Evolutionary conservation across 2,329 filamentous ascomycete genomes (phyloP), one percentile per base, ranked within the genome.

Genomic region (Parafenestella ontariensis): DNA sequence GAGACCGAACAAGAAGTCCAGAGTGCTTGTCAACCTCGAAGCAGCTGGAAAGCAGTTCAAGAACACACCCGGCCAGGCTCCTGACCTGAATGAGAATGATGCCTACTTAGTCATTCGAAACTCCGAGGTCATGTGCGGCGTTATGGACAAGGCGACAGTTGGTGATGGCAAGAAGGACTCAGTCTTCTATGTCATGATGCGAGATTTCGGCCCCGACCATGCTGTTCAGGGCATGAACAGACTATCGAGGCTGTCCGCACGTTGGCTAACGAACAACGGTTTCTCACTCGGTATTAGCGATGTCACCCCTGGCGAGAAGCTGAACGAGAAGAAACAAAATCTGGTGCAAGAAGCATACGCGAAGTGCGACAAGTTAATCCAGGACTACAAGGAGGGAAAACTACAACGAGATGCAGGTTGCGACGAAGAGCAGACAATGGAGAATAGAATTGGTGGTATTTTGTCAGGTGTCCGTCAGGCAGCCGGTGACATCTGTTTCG

Each of bases 81-180:
- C 96, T 79, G 91, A 94, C 68, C 86, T 90, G 15, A 91, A 95
- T 62, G 68, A 76, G 21, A 76, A 79, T 41, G 95, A 99, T 74
- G 88, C 89, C 7, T 98, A 91, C 85, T 82, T 99, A 9, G 92
- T 96, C 13, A 89, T 99, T 58, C 90, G 94, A 52, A 98, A 99
- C 72, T 98, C 94, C 0, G 93, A 97, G 74, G 88, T 98, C 58
- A 96, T 99, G 91, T 98, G 94, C 71, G 95, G 95, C 57, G 86
- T 89, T 55, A 97, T 98, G 92, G 95, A 99, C 80, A 99, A 99
- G 78, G 90, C 91, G 1, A 98, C 93, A 0, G 91, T 99, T n/a
- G 95, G 95, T 65, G 88, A 91, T 5, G 95, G 95, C 66, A 98
- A 98, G 81, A 99, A 99, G 73, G 94, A 96, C 73, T 97, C 93